Conservation (phyloP, 345 rosid genomes). For the Citrus cavaleriei region DNA sequence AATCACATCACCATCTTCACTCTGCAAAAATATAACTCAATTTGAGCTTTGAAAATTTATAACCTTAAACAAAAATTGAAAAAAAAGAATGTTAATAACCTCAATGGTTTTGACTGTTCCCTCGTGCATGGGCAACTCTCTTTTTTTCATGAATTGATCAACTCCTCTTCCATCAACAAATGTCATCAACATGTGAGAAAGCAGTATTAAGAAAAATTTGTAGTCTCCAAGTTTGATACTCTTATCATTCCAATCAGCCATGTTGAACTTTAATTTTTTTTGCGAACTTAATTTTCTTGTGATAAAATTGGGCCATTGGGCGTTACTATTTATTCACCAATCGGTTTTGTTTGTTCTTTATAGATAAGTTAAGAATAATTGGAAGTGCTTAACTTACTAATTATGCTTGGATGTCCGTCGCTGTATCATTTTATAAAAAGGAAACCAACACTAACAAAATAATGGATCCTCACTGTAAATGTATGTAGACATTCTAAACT, state of each 20-base stretch:
- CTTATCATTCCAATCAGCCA: not conserved
- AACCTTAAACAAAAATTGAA: too few species aligned
- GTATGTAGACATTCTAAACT: not conserved
- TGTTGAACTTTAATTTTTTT: not conserved
- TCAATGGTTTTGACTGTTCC: slow-evolving; percentile 1
- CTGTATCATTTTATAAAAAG: not conserved
- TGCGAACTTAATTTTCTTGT: not conserved
- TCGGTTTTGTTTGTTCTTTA: not conserved
- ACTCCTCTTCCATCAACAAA: not conserved
- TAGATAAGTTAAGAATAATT: not conserved
- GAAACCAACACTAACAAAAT: not conserved
- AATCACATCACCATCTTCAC: slow-evolving; percentile 5
- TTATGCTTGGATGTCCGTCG: not conserved
- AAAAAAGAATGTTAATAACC: not conserved
- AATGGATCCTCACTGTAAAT: not conserved
- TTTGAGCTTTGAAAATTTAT: not conserved
- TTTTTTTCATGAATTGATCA: not conserved
- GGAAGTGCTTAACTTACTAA: not conserved
- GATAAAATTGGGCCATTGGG: not conserved
- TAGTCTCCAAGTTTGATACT: not conserved
- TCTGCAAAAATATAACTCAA: not conserved
- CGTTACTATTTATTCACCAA: not conserved
- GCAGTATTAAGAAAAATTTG: not conserved
- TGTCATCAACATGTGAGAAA: not conserved
- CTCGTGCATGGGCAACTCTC: not conserved